These are phyloP conservation scores for Seminavis robusta DNA, from an alignment of 108 stramenopile species.

Conservation along the genomic window DNA sequence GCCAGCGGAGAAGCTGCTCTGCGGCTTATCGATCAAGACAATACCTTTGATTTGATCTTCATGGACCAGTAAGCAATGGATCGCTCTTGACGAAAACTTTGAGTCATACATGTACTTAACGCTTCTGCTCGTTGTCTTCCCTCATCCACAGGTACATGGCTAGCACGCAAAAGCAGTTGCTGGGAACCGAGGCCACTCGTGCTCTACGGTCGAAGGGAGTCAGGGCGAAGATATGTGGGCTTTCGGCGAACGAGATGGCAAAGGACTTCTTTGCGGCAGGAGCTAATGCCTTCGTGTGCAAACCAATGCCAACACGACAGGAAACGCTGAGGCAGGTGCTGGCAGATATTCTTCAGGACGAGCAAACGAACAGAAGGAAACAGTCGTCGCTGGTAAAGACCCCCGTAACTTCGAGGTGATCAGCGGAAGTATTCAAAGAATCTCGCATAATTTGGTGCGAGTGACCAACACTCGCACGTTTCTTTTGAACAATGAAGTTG, in stretches of 20 bases:
- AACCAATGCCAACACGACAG: constrained; percentile 39
- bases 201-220: constrained; percentile 10
- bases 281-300: constrained; percentile 42
- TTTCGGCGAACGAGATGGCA: constrained; percentile 52
- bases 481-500: too few species aligned
- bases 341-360: too few species aligned
- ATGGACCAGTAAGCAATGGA: constrained; percentile 27
- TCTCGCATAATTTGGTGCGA: too few species aligned
- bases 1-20: constrained; percentile 37
- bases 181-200: constrained; percentile 14
- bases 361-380: too few species aligned
- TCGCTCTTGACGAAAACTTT: too few species aligned
- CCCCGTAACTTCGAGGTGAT: too few species aligned
- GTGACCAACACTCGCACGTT: too few species aligned
- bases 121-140: too few species aligned
- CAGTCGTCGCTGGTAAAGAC: too few species aligned
- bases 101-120: too few species aligned
- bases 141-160: constrained; percentile 25
- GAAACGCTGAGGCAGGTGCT: constrained; percentile 15
- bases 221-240: constrained; percentile 6
- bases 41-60: constrained; percentile 22
- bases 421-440: too few species aligned
- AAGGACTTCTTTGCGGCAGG: constrained; percentile 35
- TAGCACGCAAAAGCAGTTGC: constrained; percentile 8
- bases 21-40: not conserved